phyloP scores from a whole-genome alignment of 306 rosid species.

The Castanea sativa region DNA sequence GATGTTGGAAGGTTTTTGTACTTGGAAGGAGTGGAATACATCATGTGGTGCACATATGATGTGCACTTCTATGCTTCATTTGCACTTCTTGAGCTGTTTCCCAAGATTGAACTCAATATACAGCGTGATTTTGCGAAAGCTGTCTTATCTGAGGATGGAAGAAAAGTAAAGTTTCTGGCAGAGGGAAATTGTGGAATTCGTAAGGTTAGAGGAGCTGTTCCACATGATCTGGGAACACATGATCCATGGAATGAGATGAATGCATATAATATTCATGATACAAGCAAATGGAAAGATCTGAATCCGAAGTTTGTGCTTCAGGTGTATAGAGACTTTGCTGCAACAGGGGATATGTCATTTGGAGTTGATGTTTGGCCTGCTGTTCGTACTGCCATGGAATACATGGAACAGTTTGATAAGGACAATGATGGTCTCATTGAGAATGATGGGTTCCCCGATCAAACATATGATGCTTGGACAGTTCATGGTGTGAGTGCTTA shows the following conservation, averaged over 20 bases:
- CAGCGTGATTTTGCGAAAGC: slow-evolving; percentile 98
- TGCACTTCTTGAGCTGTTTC: slow-evolving; percentile 97
- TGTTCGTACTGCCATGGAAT: slow-evolving; percentile 93
- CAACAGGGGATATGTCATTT: slow-evolving; percentile 87
- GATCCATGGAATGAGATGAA: slow-evolving; percentile 99
- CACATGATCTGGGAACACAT: slow-evolving; percentile 97
- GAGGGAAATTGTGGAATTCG: slow-evolving; percentile 95
- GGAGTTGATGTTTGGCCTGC: slow-evolving; percentile 99
- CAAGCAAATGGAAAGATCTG: slow-evolving; percentile 96
- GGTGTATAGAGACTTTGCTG: slow-evolving; percentile 87
- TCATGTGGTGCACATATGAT: slow-evolving; percentile 99
- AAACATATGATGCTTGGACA: slow-evolving; percentile 96
- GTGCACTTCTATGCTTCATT: slow-evolving; percentile 98
- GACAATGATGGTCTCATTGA: slow-evolving; percentile 90
- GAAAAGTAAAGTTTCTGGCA: slow-evolving; percentile 86
- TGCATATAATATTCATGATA: slow-evolving; percentile 94
- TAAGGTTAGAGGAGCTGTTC: slow-evolving; percentile 94
- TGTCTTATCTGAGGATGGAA: slow-evolving; percentile 89
- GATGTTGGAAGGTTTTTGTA: slow-evolving; percentile 95
- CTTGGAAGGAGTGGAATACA: slow-evolving; percentile 95
- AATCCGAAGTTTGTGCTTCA: slow-evolving; percentile 96
- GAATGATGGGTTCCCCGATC: slow-evolving; percentile 98
- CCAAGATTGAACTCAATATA: slow-evolving; percentile 85
- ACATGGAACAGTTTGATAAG: slow-evolving; percentile 88
- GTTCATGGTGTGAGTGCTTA: slow-evolving; percentile 97